These are phyloP conservation scores for Suhomyces prunicola DNA, from an alignment of 805 yeast genomes.

Conservation along the genomic window DNA sequence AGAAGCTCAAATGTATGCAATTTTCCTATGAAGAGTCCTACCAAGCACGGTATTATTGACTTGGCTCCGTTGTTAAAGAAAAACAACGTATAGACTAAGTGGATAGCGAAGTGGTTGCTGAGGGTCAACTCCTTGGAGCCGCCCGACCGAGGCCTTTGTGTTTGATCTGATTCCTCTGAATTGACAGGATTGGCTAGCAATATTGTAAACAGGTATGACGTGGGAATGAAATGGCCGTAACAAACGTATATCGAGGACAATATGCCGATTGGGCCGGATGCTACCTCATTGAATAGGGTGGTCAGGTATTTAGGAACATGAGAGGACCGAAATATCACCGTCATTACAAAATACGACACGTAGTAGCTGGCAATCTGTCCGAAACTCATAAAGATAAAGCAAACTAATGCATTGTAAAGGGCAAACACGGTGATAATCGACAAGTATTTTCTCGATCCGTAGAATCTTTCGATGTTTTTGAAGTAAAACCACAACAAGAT, in stretches of 20 bases:
- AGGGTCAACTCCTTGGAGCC: constrained; percentile 19
- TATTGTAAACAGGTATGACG: constrained; percentile 35
- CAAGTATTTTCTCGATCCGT: constrained; percentile 54
- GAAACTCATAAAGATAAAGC: constrained; percentile 38
- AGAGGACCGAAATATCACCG: background rate
- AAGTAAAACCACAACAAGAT: constrained; percentile 48
- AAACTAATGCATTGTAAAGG: constrained; percentile 44
- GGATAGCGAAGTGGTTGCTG: constrained; percentile 41
- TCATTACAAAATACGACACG: constrained; percentile 4
- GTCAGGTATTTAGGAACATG: constrained; percentile 12
- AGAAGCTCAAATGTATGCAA: constrained; percentile 32
- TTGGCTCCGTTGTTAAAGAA: constrained; percentile 37
- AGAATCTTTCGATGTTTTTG: constrained; percentile 54
- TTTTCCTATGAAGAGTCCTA: constrained; percentile 39
- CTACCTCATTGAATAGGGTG: constrained; percentile 32
- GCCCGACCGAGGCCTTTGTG: background rate
- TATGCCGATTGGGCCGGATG: constrained; percentile 41
- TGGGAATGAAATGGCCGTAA: constrained; percentile 32
- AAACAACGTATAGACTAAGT: constrained; percentile 32
- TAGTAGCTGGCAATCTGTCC: constrained; percentile 33
- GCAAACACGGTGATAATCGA: constrained; percentile 44
- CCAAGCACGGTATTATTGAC: constrained; percentile 34
- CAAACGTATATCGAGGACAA: constrained; percentile 39
- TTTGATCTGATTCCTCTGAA: background rate
- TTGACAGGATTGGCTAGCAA: constrained; percentile 20